A percentile compares a stretch with the other conserved stretches of the same genome.
Conservation (phyloP, 2,329 filamentous ascomycete genomes). For the Colletotrichum eremochloae region DNA sequence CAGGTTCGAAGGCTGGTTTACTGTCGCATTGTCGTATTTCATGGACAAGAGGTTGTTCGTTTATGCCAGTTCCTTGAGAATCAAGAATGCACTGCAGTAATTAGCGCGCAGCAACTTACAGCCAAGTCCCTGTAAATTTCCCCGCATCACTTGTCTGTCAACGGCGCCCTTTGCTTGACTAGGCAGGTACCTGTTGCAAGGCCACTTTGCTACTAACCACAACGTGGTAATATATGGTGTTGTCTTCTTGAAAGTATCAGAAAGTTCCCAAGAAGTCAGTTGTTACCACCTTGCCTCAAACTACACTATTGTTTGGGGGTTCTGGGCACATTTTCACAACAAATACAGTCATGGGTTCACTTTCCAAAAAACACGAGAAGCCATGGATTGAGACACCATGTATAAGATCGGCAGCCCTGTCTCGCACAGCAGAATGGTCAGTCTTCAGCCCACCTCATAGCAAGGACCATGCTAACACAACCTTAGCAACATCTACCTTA, state of each 20-base stretch:
- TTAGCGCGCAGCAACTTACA: not conserved
- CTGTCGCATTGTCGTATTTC: not conserved
- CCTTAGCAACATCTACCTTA: conserved; percentile 82
- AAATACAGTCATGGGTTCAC: conserved; percentile 55
- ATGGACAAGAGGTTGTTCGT: not conserved
- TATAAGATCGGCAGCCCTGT: conserved; percentile 75
- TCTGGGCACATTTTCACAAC: no score
- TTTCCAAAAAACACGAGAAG: conserved; percentile 53
- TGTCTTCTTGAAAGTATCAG: not conserved
- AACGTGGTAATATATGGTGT: not conserved
- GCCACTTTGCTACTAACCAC: not conserved
- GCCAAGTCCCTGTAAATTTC: not conserved
- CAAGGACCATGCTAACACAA: conserved; percentile 20
- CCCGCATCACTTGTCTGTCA: not conserved
- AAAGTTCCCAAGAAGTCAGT: not conserved
- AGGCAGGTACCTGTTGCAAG: not conserved
- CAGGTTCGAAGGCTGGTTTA: not conserved
- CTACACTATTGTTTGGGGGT: not conserved
- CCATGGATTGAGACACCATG: conserved; percentile 82
- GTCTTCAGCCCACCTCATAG: conserved; percentile 46
- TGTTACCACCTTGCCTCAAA: not conserved
- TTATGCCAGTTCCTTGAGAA: not conserved
- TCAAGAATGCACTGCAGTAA: not conserved
- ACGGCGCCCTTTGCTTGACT: not conserved
- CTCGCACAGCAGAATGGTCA: conserved; percentile 79